Base-by-base conservation (phyloP, 2,329 filamentous ascomycete species). In the Periglandula ipomoeae region DNA sequence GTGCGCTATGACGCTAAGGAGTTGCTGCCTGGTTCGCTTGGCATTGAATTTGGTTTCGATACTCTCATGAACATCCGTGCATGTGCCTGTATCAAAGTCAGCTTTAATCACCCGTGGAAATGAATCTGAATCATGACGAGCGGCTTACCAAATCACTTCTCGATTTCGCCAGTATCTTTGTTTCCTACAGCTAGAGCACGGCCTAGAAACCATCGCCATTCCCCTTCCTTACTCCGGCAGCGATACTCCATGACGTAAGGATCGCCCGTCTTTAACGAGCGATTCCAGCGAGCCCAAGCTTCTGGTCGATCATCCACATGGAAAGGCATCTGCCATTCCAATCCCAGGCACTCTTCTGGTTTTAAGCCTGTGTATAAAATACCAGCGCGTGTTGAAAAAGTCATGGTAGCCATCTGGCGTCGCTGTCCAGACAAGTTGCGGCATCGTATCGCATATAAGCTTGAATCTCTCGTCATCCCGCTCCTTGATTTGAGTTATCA, bases 201-300 rank as follows among this genome's bases (percentile, higher is more conserved):
- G 10, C 82, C 85, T 3, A 91, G 69, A 73, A 89, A 88, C 87
- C 87, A 91, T 47, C 85, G 74, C 79, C 81, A 90, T 49, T 84
- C 75, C 1, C 86, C 87, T 27, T 84, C 75, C 44, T 76, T 76
- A 50, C 75, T 80, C 45, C 69, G 75, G 52, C 82, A 87, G 35
- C 87, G 77, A 55, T 89, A 89, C 58, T 91, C 85, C 1, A 78
- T 81, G 35, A 72, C 71, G 56, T 85, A 89, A 11, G 81, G 77
- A 9, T 84, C 76, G 3, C 87, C 87, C 0, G 84, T 89, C 3
- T 63, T 64, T 3, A 89, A 65, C 8, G 76, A 82, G 54, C 79
- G 77, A 15, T 65, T 60, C 86, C 85, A 90, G 48, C 71, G 68
- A 40, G 70, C 70, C 3, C 60, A 58, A 0, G 79, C 75, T n/a